Base-by-base conservation (phyloP, 148 eudicot species). In the Hydrangea macrophylla region DNA sequence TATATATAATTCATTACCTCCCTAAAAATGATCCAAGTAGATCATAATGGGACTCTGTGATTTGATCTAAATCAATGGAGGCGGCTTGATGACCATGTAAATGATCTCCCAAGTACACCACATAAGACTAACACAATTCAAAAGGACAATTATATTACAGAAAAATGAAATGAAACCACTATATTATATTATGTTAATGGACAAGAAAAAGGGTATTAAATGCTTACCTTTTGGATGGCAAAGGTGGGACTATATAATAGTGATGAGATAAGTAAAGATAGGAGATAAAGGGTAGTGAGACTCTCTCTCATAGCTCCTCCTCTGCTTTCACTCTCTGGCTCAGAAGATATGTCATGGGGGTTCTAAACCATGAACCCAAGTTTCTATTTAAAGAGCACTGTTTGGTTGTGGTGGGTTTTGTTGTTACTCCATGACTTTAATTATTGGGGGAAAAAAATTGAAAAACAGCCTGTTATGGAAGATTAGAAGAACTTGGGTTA, bases 91-190 rank as follows among this genome's bases (percentile, higher is more conserved):
- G 28, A 27, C 84, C 87, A 74, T 86, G 85, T 22, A 85, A 82
- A 79, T 84, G 88, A 75, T 67, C 90, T 74, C 98, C 98, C 76
- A 90, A 69, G 73, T 92, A 90, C 65, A 92, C 96, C 58, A 92
- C 82, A 80, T 86, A 90, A 13, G 89, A 75, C 90, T 84, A 66
- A 55, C 42, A 32, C 50, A 75, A 35, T 53, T 54, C 42, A 45
- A 9, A 39, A 17, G 8, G 33, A 8, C 36, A 39, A 70, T 28
- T 35, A 22, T 6, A 50, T 39, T 28, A 63, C 57, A 64, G 6
- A 6, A 64, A 57, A 40, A 40, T 42, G 48, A 42, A 48, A 48
- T 48, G 6, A 58, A 53, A 26, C 28, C 20, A 28, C 56, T 8
- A 35, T 33, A 23, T 7, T 44, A 15, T 11, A 27, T 27, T 9